These are phyloP conservation scores for Aureobasidium sp. DNA, from an alignment of 2,329 filamentous ascomycete genomes.

Conservation along the genomic window DNA sequence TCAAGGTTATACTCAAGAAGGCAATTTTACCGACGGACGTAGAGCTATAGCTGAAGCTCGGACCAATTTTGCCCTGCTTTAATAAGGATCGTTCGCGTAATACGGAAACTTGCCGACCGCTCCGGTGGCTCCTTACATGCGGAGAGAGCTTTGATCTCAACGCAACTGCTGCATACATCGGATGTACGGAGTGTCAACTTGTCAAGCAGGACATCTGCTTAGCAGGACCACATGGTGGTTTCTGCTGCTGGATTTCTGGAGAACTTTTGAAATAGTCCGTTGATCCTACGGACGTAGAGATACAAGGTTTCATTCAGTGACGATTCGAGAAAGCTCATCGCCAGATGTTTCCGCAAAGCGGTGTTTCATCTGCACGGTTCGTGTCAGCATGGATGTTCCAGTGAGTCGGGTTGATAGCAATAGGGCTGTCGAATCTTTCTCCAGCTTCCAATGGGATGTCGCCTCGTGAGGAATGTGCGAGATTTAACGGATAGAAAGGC, in stretches of 20 bases:
- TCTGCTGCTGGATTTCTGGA: background rate
- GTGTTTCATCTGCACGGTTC: background rate
- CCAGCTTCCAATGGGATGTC: background rate
- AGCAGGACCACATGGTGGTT: background rate
- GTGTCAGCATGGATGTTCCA: background rate
- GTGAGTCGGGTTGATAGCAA: background rate
- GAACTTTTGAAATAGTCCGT: background rate
- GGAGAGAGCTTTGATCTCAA: slow-evolving; percentile 8
- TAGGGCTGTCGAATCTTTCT: background rate
- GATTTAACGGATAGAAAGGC: background rate
- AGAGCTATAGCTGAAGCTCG: background rate
- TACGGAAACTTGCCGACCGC: background rate
- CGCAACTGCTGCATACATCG: background rate
- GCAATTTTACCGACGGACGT: background rate
- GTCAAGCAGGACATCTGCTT: background rate
- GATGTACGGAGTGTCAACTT: background rate
- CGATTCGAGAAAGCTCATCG: background rate
- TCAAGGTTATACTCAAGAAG: background rate
- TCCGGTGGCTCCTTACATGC: background rate
- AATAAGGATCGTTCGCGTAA: slow-evolving; percentile 2
- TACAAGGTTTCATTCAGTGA: background rate
- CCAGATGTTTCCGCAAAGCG: background rate
- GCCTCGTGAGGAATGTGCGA: background rate
- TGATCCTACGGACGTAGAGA: background rate
- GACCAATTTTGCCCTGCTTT: background rate